Evolutionary conservation across 441 rosid species (phyloP).

Genomic region (Brassica balearica): DNA sequence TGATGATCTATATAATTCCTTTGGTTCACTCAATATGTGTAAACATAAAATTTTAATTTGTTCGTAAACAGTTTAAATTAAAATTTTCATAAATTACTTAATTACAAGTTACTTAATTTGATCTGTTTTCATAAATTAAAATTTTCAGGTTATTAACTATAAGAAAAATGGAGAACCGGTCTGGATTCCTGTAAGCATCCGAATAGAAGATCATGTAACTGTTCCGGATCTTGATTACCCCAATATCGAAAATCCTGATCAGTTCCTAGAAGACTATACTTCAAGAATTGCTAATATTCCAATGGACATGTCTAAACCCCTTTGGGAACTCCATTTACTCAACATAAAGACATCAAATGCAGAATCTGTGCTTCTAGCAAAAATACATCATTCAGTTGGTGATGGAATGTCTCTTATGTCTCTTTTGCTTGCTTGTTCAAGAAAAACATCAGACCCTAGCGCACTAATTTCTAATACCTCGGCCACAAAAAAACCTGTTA

Average conservation of each 20-base stretch:
- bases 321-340: constrained; percentile 54
- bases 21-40: not conserved
- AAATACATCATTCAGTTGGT: constrained; percentile 52
- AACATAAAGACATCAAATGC: constrained; percentile 49
- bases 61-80: too few relatives aligned
- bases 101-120: not conserved
- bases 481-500: constrained; percentile 5
- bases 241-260: constrained; percentile 40
- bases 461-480: constrained; percentile 44
- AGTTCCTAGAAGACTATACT: constrained; percentile 50
- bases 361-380: constrained; percentile 44
- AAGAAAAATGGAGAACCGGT: constrained; percentile 43
- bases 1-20: not conserved
- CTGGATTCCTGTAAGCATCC: constrained; percentile 48
- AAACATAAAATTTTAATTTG: not conserved
- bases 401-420: constrained; percentile 60
- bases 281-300: constrained; percentile 45
- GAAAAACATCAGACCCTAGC: constrained; percentile 43
- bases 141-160: constrained; percentile 16
- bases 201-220: constrained; percentile 42
- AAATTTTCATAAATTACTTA: too few relatives aligned
- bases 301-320: constrained; percentile 50
- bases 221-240: constrained; percentile 32
- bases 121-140: not conserved
- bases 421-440: constrained; percentile 50